Evolutionary conservation across 2,329 filamentous ascomycete species (phyloP).

Genomic region (Penicillium polonicum): DNA sequence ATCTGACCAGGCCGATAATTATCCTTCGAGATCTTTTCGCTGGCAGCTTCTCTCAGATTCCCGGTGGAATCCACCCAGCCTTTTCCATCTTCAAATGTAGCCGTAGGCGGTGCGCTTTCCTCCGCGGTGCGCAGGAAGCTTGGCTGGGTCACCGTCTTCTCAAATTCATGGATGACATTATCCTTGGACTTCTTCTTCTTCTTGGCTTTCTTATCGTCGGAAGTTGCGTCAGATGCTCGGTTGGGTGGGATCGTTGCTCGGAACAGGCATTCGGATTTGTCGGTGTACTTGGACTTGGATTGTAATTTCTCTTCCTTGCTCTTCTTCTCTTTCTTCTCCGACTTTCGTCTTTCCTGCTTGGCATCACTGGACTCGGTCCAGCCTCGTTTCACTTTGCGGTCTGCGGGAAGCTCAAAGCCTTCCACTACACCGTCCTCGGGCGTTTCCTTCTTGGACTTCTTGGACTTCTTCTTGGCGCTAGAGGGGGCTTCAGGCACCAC

Average conservation of each 20-base stretch:
- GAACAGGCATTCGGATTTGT: slow-evolving; percentile 78
- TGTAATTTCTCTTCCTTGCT: slow-evolving; percentile 59
- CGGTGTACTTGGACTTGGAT: slow-evolving; percentile 74
- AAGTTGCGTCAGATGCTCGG: slow-evolving; percentile 32
- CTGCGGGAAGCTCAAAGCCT: slow-evolving; percentile 70
- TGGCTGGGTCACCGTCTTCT: slow-evolving; percentile 77
- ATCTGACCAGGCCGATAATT: slow-evolving; percentile 33
- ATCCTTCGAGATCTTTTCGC: slow-evolving; percentile 30
- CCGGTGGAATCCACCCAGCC: slow-evolving; percentile 85
- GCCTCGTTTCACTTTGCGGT: slow-evolving; percentile 79
- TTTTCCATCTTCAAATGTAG: slow-evolving; percentile 75
- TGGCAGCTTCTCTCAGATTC: slow-evolving; percentile 58
- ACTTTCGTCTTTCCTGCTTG: slow-evolving; percentile 45
- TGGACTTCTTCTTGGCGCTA: slow-evolving; percentile 45
- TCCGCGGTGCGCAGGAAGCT: slow-evolving; percentile 68
- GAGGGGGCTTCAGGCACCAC: slow-evolving; percentile 37
- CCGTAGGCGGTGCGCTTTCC: slow-evolving; percentile 49
- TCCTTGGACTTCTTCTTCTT: slow-evolving; percentile 62
- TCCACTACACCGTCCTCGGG: slow-evolving; percentile 46
- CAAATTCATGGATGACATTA: slow-evolving; percentile 82
- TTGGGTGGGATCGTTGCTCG: slow-evolving; percentile 73
- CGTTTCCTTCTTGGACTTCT: slow-evolving; percentile 54
- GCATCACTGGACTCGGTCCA: slow-evolving; percentile 70
- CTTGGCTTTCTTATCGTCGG: slow-evolving; percentile 45
- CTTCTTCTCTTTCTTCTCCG: slow-evolving; percentile 52